Percentiles rank a stretch among this genome's conserved stretches.
phyloP scores from a whole-genome alignment of 2,329 filamentous ascomycete species.

The Endoconidiophora polonica region DNA sequence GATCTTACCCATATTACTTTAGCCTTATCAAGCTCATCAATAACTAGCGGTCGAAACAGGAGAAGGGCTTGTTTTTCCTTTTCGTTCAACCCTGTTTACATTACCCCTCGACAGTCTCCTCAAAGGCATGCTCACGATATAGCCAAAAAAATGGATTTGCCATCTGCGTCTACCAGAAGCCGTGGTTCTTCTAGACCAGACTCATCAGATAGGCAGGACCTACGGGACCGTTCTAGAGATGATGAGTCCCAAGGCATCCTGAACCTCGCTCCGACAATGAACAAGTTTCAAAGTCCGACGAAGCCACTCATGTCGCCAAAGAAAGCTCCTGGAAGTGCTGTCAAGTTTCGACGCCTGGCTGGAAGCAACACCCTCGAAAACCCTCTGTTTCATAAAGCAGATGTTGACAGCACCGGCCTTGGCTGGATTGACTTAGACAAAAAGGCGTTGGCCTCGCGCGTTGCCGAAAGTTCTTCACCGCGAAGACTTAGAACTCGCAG shows the following conservation, averaged over 20 bases:
- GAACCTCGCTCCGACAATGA: constrained; percentile 5
- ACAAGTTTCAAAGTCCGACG: constrained; percentile 12
- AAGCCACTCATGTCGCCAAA: constrained; percentile 18
- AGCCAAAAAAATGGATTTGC: no score
- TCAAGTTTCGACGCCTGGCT: constrained; percentile 11
- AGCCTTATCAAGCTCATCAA: no score
- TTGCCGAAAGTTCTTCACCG: neutral
- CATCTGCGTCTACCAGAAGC: neutral
- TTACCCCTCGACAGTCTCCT: no score
- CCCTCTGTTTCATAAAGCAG: constrained; percentile 9
- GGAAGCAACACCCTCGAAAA: constrained; percentile 12
- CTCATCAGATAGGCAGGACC: neutral
- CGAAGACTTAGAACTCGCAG: constrained; percentile 1
- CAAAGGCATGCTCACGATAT: no score
- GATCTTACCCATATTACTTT: no score
- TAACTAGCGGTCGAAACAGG: no score
- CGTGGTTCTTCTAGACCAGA: neutral
- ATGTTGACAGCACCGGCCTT: constrained; percentile 1
- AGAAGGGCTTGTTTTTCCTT: no score
- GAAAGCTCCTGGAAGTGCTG: constrained; percentile 16
- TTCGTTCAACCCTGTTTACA: no score
- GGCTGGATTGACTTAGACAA: constrained; percentile 13
- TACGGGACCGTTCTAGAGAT: neutral
- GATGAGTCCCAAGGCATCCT: neutral
- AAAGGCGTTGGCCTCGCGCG: neutral